Conservation (phyloP, 306 rosid species). For the Sindora glabra region DNA sequence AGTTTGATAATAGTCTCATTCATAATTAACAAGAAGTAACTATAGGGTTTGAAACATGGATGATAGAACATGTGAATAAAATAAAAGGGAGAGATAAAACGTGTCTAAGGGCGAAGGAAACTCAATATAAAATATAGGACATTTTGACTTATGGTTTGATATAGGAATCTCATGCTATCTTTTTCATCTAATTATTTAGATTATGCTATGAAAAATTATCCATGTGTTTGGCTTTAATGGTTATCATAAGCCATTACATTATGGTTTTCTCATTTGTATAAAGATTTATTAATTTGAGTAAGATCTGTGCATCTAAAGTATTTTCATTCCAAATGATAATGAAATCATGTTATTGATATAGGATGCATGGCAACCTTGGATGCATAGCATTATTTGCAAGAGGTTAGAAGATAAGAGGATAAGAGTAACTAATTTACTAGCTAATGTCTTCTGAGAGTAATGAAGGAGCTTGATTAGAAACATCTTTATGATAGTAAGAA, state of each 20-base stretch:
- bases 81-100: too few species aligned
- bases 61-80: background rate
- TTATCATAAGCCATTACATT: background rate
- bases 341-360: constrained; percentile 25
- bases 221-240: background rate
- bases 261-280: background rate
- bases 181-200: background rate
- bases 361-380: constrained; percentile 98
- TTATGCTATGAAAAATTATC: background rate
- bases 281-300: background rate
- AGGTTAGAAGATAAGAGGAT: constrained; percentile 48
- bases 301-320: too few species aligned
- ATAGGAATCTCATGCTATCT: too few species aligned
- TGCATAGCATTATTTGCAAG: constrained; percentile 87
- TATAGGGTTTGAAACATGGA: background rate
- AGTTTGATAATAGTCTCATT: too few species aligned
- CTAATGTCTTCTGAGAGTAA: background rate
- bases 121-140: too few species aligned
- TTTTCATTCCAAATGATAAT: too few species aligned
- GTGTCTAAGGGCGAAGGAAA: too few species aligned
- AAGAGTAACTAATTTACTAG: constrained; percentile 55
- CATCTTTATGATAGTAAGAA: too few species aligned
- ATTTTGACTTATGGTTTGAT: too few species aligned
- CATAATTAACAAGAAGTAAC: background rate
- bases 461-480: constrained; percentile 31